Conservation (phyloP, 352 stramenopile species). For the Pythium scleroteichum region DNA sequence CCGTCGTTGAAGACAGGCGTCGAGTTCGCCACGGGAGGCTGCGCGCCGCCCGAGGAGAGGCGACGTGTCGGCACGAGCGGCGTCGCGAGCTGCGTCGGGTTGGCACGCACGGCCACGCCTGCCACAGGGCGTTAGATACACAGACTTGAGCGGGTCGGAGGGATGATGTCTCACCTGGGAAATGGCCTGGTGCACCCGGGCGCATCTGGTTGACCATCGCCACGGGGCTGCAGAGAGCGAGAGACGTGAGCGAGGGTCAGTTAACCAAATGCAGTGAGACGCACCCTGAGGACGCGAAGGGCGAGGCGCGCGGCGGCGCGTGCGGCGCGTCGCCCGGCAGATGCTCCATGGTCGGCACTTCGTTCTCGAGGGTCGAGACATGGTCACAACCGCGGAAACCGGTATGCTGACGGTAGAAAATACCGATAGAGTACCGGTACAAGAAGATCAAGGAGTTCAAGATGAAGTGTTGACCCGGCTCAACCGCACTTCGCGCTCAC, state of each 20-base stretch:
- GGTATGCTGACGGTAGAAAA: too few species aligned
- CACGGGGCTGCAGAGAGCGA: slow-evolving; percentile 24
- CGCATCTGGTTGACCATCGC: slow-evolving; percentile 37
- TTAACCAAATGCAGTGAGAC: not conserved
- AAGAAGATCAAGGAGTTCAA: too few species aligned
- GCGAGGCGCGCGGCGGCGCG: slow-evolving; percentile 11
- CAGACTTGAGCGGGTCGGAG: too few species aligned
- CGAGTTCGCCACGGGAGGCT: not conserved
- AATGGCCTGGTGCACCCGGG: slow-evolving; percentile 28
- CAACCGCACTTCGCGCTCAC: too few species aligned
- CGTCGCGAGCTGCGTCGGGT: slow-evolving; percentile 61
- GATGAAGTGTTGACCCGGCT: too few species aligned
- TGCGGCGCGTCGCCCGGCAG: not conserved
- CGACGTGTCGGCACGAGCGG: slow-evolving; percentile 48
- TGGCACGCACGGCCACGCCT: slow-evolving; percentile 44
- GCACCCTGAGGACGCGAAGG: slow-evolving; percentile 22
- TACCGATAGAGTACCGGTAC: too few species aligned
- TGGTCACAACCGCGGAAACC: too few species aligned
- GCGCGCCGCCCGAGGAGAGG: slow-evolving; percentile 25
- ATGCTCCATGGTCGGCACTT: slow-evolving; percentile 2
- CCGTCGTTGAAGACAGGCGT: slow-evolving; percentile 16
- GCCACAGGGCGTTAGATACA: too few species aligned
- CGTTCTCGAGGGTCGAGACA: too few species aligned
- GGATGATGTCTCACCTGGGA: slow-evolving; percentile 28
- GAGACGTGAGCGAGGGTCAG: not conserved